Percentiles rank a stretch among this genome's conserved stretches.
Conservation (phyloP, 768 basidiomycete genomes). For the Porpolomopsis calyptriformis region DNA sequence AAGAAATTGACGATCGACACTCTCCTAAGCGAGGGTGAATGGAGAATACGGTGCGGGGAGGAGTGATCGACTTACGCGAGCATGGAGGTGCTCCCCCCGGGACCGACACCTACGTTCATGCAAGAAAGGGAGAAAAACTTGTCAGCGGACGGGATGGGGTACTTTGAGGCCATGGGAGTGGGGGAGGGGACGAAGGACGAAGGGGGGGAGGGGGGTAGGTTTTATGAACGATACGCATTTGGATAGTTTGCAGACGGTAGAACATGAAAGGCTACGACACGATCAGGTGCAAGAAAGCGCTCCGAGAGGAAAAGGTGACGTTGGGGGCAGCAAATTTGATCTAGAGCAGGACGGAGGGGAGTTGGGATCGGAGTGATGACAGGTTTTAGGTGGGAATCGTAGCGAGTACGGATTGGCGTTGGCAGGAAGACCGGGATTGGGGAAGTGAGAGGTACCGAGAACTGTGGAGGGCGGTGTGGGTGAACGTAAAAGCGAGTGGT, state of each 20-base stretch:
- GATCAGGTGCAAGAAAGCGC: not conserved
- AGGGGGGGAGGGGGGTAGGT: conserved; percentile 7
- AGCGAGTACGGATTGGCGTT: not conserved
- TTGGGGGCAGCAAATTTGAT: no score
- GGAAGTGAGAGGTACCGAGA: no score
- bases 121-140: conserved; percentile 53
- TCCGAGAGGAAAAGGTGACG: not conserved
- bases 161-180: conserved; percentile 21
- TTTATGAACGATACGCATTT: not conserved
- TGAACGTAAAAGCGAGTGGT: no score
- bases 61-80: conserved; percentile 48
- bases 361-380: not conserved
- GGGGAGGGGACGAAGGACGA: conserved; percentile 10
- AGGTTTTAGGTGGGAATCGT: not conserved
- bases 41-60: not conserved
- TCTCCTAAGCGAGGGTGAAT: conserved; percentile 20
- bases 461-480: no score
- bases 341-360: no score
- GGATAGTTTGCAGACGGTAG: no score
- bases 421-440: no score
- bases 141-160: conserved; percentile 27
- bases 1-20: conserved; percentile 44
- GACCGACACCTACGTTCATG: conserved; percentile 66
- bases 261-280: no score
- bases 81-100: conserved; percentile 74